These are phyloP conservation scores for Coemansia erecta DNA, from an alignment of 192 early-diverging fungal genomes.

Conservation along the genomic window DNA sequence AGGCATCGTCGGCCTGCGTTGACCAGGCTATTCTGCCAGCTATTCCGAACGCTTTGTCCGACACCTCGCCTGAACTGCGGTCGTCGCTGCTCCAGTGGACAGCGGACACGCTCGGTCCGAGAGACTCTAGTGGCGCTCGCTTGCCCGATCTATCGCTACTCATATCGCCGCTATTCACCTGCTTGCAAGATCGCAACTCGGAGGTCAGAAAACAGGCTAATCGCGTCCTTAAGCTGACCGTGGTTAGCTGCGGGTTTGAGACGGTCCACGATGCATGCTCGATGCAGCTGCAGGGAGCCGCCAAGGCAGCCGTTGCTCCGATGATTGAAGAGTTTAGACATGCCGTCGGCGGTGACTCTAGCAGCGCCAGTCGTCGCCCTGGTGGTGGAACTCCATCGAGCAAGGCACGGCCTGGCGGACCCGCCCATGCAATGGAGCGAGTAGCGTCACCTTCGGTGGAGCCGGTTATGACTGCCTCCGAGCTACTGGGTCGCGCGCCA, in stretches of 20 bases:
- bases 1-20: slow-evolving; percentile 58
- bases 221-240: slow-evolving; percentile 63
- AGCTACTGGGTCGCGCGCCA: slow-evolving; percentile 38
- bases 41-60: slow-evolving; percentile 61
- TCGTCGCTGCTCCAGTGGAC: slow-evolving; percentile 88
- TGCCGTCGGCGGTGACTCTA: slow-evolving; percentile 24
- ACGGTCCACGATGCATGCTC: slow-evolving; percentile 63
- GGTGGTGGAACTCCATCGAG: slow-evolving; percentile 3
- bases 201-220: slow-evolving; percentile 90
- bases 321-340: slow-evolving; percentile 68
- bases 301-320: slow-evolving; percentile 70
- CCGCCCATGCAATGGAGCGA: slow-evolving; percentile 9
- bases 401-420: slow-evolving; percentile 11
- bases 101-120: slow-evolving; percentile 58
- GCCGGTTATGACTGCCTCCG: slow-evolving; percentile 51
- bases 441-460: slow-evolving; percentile 35
- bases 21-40: slow-evolving; percentile 67
- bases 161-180: slow-evolving; percentile 70
- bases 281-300: slow-evolving; percentile 73
- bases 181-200: slow-evolving; percentile 82
- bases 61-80: slow-evolving; percentile 82
- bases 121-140: slow-evolving; percentile 26
- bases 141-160: slow-evolving; percentile 65
- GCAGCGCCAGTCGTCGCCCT: slow-evolving; percentile 11
- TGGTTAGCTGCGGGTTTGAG: slow-evolving; percentile 70